Conservation (phyloP, 108 stramenopile genomes). For the Parmales sp. region DNA sequence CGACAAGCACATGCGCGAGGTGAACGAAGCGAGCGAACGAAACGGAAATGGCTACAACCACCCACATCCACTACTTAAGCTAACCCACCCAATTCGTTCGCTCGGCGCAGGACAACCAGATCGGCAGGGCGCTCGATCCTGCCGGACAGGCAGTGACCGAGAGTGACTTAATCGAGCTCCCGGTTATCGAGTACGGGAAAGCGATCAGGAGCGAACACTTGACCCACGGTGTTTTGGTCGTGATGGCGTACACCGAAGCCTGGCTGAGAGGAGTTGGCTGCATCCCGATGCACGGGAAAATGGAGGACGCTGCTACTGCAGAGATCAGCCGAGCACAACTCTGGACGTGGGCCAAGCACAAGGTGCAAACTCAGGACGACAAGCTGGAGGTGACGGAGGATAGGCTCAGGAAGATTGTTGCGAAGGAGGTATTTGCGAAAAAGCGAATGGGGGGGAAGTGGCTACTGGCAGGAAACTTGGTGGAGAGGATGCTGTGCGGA, state of each 20-base stretch:
- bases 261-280: conserved; percentile 88
- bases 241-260: conserved; percentile 79
- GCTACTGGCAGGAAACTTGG: conserved; percentile 67
- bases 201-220: conserved; percentile 65
- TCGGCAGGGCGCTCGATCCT: too few species aligned
- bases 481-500: conserved; percentile 66
- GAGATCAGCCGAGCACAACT: conserved; percentile 88
- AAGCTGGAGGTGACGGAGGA: conserved; percentile 42
- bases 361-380: conserved; percentile 62
- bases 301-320: conserved; percentile 94
- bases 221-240: conserved; percentile 65
- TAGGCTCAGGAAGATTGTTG: conserved; percentile 49
- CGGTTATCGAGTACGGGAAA: conserved; percentile 42
- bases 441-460: conserved; percentile 47
- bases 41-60: too few species aligned
- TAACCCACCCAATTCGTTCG: too few species aligned
- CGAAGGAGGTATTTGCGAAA: conserved; percentile 47
- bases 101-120: too few species aligned
- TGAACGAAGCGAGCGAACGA: too few species aligned
- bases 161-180: conserved; percentile 51
- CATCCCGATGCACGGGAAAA: conserved; percentile 74
- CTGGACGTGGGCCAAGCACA: conserved; percentile 72
- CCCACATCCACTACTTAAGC: too few species aligned
- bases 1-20: conserved; percentile 72
- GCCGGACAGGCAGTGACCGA: conserved; percentile 34